Conservation (phyloP, 1,284 basidiomycete species). For the Cutaneotrichosporon sp. region DNA sequence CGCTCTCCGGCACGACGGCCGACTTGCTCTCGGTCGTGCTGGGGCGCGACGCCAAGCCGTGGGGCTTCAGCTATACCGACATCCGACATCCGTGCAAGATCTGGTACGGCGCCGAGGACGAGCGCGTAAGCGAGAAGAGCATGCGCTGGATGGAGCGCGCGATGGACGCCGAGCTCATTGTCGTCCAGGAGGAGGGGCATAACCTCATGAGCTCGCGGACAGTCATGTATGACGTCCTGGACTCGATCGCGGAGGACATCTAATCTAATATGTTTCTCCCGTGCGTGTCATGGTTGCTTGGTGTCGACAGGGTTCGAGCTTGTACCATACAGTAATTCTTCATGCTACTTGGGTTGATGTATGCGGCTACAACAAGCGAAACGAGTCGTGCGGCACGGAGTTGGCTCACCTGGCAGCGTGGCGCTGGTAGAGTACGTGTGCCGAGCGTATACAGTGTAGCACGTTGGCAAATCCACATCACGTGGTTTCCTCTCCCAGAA, state of each 20-base stretch:
- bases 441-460: no score
- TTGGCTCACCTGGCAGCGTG: neutral
- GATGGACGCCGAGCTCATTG: constrained; percentile 75
- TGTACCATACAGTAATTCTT: constrained; percentile 3
- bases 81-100: constrained; percentile 77
- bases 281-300: neutral
- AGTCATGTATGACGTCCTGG: constrained; percentile 84
- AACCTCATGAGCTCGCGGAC: constrained; percentile 84
- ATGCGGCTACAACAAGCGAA: neutral
- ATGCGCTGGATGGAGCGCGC: constrained; percentile 85
- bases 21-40: constrained; percentile 83
- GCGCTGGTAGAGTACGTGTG: neutral
- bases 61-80: constrained; percentile 58
- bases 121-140: constrained; percentile 83
- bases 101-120: constrained; percentile 92
- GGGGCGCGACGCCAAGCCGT: constrained; percentile 65
- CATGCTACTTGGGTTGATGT: constrained; percentile 1
- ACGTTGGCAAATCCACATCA: no score
- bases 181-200: constrained; percentile 85
- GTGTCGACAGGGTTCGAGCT: neutral
- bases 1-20: constrained; percentile 80
- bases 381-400: neutral
- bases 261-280: constrained; percentile 5
- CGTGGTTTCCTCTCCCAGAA: neutral
- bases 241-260: constrained; percentile 56